phyloP scores from a whole-genome alignment of 176 grass and related monocot genomes.

The Zoysia japonica region DNA sequence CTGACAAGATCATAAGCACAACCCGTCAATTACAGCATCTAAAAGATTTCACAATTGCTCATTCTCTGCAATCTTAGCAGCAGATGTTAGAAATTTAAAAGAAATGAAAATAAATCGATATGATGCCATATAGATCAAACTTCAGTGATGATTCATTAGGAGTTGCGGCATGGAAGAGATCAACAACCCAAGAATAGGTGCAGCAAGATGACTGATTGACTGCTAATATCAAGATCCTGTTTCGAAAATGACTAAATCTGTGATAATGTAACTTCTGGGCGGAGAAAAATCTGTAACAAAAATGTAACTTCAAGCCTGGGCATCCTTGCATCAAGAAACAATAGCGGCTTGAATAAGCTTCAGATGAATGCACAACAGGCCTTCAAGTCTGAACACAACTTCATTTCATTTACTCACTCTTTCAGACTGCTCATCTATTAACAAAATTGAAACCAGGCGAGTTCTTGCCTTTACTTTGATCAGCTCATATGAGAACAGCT shows the following conservation, averaged over 20 bases:
- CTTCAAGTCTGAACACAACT: neutral
- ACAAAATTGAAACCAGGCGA: conserved; percentile 4
- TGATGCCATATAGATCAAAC: neutral
- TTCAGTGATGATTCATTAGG: neutral
- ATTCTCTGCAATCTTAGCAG: neutral
- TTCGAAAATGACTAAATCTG: neutral
- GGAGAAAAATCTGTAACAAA: neutral
- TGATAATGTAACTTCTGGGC: neutral
- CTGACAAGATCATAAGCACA: neutral
- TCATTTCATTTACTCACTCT: neutral
- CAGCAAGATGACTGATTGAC: neutral
- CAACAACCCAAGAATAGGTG: neutral
- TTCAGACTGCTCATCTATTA: conserved; percentile 1
- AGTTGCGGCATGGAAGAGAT: neutral
- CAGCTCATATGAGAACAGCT: neutral
- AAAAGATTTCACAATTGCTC: neutral
- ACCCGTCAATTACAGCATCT: neutral
- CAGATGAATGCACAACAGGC: neutral
- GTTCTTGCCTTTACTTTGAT: neutral
- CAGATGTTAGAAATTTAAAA: neutral
- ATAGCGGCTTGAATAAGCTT: neutral
- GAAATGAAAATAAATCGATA: neutral
- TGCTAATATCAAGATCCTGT: neutral
- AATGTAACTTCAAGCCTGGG: neutral
- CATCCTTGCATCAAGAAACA: neutral